phyloP scores from a whole-genome alignment of 805 yeast species.

The Brettanomyces bruxellensis region DNA sequence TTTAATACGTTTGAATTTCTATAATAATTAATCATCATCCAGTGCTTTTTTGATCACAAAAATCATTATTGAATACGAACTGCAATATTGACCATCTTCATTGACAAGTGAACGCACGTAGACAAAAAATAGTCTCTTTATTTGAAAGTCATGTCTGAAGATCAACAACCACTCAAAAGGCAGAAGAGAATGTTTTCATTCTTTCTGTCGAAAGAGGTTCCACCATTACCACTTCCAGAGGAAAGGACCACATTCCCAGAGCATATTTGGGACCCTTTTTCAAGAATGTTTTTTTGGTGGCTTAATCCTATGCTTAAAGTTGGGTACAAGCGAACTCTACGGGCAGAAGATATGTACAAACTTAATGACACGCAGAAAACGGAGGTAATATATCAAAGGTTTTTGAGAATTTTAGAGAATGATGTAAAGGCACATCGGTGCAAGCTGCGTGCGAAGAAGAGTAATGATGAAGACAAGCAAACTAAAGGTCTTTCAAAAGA shows the following conservation, averaged over 20 bases:
- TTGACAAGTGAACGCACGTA: no score
- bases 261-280: conserved; percentile 31
- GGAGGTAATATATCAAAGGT: conserved; percentile 31
- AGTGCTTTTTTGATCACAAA: no score
- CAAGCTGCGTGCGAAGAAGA: conserved; percentile 2
- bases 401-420: conserved; percentile 25
- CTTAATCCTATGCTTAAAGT: conserved; percentile 48
- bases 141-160: background rate
- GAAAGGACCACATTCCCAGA: conserved; percentile 46
- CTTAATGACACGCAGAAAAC: conserved; percentile 35
- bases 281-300: conserved; percentile 57
- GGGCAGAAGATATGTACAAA: conserved; percentile 49
- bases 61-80: no score
- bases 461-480: background rate
- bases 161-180: background rate
- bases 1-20: no score
- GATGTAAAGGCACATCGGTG: conserved; percentile 18
- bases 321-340: conserved; percentile 67
- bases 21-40: no score
- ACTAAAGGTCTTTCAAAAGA: no score
- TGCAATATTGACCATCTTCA: no score
- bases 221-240: conserved; percentile 40
- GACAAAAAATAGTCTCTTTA: no score
- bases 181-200: conserved; percentile 45
- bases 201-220: conserved; percentile 38